Percentiles rank a stretch among this genome's conserved stretches.
Conservation (phyloP, 73 alveolate species). For the Symbiodinium pilosum region DNA sequence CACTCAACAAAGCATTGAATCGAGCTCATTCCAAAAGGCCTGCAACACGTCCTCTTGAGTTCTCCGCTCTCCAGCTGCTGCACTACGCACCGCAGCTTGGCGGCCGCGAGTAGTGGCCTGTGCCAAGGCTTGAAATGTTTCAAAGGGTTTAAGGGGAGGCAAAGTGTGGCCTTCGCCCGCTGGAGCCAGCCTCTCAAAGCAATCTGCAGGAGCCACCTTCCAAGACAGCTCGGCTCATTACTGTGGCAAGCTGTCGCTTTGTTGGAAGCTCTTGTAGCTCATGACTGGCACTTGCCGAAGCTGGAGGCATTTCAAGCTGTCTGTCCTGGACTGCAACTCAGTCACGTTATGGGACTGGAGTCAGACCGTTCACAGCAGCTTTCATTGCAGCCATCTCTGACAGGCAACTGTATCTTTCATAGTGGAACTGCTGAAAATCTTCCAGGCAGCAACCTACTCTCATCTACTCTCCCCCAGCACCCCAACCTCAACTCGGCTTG, state of each 20-base stretch:
- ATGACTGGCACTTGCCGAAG: too few relatives aligned
- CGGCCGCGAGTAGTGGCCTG: background rate
- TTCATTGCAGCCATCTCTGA: too few relatives aligned
- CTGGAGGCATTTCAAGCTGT: too few relatives aligned
- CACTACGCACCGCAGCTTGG: background rate
- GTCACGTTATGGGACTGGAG: too few relatives aligned
- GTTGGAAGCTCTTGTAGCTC: background rate
- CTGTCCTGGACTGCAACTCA: too few relatives aligned
- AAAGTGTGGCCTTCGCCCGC: background rate
- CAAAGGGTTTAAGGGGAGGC: background rate
- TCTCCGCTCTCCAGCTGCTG: background rate
- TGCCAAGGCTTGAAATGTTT: background rate
- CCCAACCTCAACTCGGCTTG: slow-evolving; percentile 2
- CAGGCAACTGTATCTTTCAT: too few relatives aligned
- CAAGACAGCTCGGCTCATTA: too few relatives aligned
- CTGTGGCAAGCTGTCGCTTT: background rate
- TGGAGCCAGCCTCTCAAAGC: background rate
- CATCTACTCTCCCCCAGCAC: too few relatives aligned
- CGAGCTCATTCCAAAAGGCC: background rate
- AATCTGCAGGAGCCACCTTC: background rate
- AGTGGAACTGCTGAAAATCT: too few relatives aligned
- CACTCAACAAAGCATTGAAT: too few relatives aligned
- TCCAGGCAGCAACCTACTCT: too few relatives aligned
- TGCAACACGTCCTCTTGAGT: background rate
- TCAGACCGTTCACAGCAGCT: too few relatives aligned